Conservation (phyloP, 768 basidiomycete genomes). For the Rhodotorula paludigena region DNA sequence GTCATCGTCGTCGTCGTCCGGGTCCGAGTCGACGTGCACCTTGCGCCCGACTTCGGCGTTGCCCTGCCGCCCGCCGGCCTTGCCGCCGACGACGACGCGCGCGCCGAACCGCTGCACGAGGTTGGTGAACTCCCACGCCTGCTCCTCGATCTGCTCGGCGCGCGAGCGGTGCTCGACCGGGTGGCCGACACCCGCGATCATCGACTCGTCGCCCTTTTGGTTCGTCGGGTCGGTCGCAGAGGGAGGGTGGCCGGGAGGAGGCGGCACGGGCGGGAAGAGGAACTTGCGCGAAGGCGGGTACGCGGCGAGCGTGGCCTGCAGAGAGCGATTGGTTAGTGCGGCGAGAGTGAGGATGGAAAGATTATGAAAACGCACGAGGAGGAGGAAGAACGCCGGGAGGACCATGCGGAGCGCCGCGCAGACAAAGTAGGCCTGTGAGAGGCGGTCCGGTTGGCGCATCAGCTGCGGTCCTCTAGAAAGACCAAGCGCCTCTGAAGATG, state of each 20-base stretch:
- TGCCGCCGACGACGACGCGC: slow-evolving; percentile 44
- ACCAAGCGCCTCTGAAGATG: too few relatives aligned
- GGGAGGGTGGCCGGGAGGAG: slow-evolving; percentile 46
- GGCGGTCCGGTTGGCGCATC: too few relatives aligned
- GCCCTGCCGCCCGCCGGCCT: slow-evolving; percentile 43
- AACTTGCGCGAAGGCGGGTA: slow-evolving; percentile 45
- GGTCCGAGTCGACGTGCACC: slow-evolving; percentile 11
- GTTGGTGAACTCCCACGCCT: slow-evolving; percentile 48
- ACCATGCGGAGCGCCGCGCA: slow-evolving; percentile 47
- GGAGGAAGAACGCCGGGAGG: slow-evolving; percentile 44
- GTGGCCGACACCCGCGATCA: slow-evolving; percentile 46
- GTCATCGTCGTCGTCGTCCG: slow-evolving; percentile 37
- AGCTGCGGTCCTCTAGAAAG: too few relatives aligned
- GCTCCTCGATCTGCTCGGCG: slow-evolving; percentile 50
- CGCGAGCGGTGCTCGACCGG: slow-evolving; percentile 47
- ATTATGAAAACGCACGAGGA: slow-evolving; percentile 39
- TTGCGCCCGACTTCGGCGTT: slow-evolving; percentile 42
- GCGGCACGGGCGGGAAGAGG: slow-evolving; percentile 48
- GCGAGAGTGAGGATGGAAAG: background rate
- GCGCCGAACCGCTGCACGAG: slow-evolving; percentile 39
- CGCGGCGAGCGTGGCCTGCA: slow-evolving; percentile 42
- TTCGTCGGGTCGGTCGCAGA: slow-evolving; percentile 50
- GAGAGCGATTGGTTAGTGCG: background rate
- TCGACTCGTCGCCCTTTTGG: slow-evolving; percentile 47
- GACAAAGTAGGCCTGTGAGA: slow-evolving; percentile 45